Base-by-base conservation (phyloP, 2,329 filamentous ascomycete genomes). In the Cladosporium oxysporum region DNA sequence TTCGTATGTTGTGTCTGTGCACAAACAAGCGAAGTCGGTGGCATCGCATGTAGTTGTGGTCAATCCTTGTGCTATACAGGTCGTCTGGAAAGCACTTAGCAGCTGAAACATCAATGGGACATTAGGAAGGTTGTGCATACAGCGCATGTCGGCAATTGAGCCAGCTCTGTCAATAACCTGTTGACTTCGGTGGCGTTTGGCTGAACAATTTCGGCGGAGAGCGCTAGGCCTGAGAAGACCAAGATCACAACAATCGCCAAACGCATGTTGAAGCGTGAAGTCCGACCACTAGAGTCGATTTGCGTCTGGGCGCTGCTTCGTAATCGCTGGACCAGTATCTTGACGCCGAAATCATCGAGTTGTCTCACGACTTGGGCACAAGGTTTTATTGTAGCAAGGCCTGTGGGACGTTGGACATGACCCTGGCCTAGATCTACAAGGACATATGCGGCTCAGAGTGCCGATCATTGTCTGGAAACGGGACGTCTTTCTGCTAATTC, bases 21-120 rank as follows among this genome's bases (percentile, higher is more conserved):
- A 60, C 37, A 60, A 60, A 18, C 58, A 60, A 31, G 35, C 37
- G 16, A 60, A 29, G 58, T 60, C 58, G 26, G 35, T 29, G 26
- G n/a, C 8, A 5, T 18, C 14, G 37, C 58, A 60, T 29, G 21
- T 44, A 29, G 58, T 47, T 31, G 1, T 5, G n/a, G 58, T 44
- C 4, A 60, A 18, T 5, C 35, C 37, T 44, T 16, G 12, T 16
- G 58, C 16, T 11, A 33, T 11, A 23, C 58, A 60, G 14, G 58
- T 49, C 14, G 37, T 60, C 58, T 60, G 58, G 26, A 10, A 6
- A 44, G 26, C 8, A 1, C 1, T 49, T 12, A 33, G 53, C 21
- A n/a, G 7, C 21, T 26, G 21, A 1, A 23, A 10, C 18, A 16
- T 21, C 7, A 50, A 5, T 16, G 8, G 4, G 21, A 11, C 8